Percentiles rank a stretch among this genome's conserved stretches.
phyloP scores from a whole-genome alignment of 345 rosid species.

The Psidium guajava region DNA sequence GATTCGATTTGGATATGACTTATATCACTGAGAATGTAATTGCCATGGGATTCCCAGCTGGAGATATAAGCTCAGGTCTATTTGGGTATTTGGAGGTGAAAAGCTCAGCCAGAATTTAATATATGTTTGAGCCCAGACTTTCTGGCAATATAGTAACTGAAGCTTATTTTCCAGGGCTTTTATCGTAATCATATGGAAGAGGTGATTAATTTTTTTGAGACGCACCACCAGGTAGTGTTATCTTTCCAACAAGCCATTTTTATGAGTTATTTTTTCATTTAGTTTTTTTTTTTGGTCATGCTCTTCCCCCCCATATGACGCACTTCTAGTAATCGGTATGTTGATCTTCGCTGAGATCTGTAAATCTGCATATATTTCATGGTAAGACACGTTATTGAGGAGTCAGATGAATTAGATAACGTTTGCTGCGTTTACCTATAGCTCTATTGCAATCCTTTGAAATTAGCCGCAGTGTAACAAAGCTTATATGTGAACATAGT shows the following conservation, averaged over 20 bases:
- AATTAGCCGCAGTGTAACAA: neutral
- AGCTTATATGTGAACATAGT: neutral
- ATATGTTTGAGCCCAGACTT: neutral
- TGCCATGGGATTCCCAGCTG: constrained; percentile 98
- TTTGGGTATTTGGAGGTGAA: constrained; percentile 83
- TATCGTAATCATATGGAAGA: constrained; percentile 95
- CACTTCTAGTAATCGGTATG: neutral
- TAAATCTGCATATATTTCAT: neutral
- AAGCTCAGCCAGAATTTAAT: neutral
- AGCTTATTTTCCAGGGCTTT: constrained; percentile 54
- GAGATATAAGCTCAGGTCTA: constrained; percentile 86
- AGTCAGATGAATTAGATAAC: neutral
- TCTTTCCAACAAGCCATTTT: neutral
- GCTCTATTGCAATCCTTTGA: neutral
- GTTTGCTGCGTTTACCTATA: neutral
- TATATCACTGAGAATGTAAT: constrained; percentile 83
- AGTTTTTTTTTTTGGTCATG: neutral
- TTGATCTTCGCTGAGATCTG: neutral
- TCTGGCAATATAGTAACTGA: neutral
- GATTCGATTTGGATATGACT: constrained; percentile 63
- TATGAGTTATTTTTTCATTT: neutral
- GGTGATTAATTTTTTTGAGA: constrained; percentile 83
- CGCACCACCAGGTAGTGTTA: constrained; percentile 67
- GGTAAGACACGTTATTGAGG: neutral
- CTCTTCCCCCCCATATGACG: neutral